Evolutionary conservation across 2,329 filamentous ascomycete species (phyloP), one percentile per base, ranked within the genome.

Genomic region (Ilyonectria destructans): DNA sequence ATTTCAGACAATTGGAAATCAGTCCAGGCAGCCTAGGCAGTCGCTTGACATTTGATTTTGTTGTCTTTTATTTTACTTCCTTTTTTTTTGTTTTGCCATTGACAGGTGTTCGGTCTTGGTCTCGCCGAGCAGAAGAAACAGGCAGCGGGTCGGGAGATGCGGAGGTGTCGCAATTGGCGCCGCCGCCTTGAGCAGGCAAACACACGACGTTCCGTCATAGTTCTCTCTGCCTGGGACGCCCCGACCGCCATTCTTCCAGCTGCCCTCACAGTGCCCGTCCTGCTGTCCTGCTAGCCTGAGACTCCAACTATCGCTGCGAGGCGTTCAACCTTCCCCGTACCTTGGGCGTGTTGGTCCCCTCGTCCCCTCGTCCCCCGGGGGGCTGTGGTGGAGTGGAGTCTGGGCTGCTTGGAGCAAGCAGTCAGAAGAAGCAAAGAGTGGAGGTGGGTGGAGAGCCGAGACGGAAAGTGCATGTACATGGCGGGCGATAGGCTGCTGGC

Each of bases 401-500:
- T 15, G n/a, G 7, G 40, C 40, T 43, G 37, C 37, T 37, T 40
- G 40, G 40, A 43, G 40, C 40, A 43, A 2, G 40, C 40, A 43
- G 40, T n/a, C 40, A 43, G 17, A n/a, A n/a, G 40, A 43, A n/a
- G 40, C 6, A 43, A 5, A 17, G 17, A 43, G 7, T 13, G 17
- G 12, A 40, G 37, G 37, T 6, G 13, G 17, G 13, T 17, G 17
- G 13, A n/a, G 37, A 40, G 40, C 6, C 6, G 40, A n/a, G 15
- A n/a, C 7, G 2, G 48, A 13, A 51, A 9, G 23, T 49, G 21
- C 43, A 10, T 21, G 19, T 19, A 21, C n/a, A 51, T 9, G 23
- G 17, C 49, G 17, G n/a, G 29, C 55, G 68, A 75, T 75, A 75
- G 71, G 55, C 54, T 69, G 21, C 43, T 43, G 31, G 37, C 66